Conservation (phyloP, 2,329 filamentous ascomycete species). For the Paramyrothecium sp. region DNA sequence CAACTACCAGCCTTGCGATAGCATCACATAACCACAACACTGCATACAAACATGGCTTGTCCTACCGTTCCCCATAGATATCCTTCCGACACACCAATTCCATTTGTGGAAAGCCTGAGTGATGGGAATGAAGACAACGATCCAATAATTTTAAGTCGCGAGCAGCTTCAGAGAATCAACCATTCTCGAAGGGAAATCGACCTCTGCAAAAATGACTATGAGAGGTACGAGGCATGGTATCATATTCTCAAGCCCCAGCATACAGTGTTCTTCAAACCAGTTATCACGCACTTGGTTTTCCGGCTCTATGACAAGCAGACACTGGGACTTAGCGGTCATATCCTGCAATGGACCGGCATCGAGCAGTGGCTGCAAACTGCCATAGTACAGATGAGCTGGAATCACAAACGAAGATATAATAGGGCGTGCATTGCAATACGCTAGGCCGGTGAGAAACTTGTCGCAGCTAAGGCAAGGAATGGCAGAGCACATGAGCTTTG, state of each 20-base stretch:
- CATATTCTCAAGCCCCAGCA: neutral
- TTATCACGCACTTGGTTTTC: conserved; percentile 1
- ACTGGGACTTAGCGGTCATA: neutral
- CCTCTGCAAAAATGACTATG: no score
- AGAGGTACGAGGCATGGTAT: no score
- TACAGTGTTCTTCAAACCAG: neutral
- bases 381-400: neutral
- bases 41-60: no score
- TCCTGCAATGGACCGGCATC: neutral
- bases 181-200: no score
- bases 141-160: no score
- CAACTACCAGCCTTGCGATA: no score
- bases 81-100: no score
- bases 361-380: neutral
- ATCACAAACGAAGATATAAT: neutral
- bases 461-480: neutral
- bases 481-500: neutral
- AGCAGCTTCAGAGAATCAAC: no score
- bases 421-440: neutral
- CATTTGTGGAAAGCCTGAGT: no score
- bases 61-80: no score
- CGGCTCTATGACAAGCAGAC: neutral
- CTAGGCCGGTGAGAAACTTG: neutral
- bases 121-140: no score
- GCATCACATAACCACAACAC: no score